phyloP scores from a whole-genome alignment of 371 early-diverging fungal species.

The Mucor sp. region DNA sequence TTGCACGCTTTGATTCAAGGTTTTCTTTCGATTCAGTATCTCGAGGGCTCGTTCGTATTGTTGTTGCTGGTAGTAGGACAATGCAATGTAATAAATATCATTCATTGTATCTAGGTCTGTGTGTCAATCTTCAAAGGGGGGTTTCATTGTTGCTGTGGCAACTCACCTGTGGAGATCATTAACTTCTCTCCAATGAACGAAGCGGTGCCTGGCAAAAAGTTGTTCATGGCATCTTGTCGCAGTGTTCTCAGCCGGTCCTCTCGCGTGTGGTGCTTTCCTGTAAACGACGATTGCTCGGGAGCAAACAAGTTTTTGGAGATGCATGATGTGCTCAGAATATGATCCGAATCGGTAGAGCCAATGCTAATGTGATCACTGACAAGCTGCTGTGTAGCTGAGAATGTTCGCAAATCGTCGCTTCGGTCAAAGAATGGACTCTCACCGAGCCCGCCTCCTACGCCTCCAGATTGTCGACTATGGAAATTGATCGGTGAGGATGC shows the following conservation, averaged over 20 bases:
- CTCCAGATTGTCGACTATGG: neutral
- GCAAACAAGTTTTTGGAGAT: neutral
- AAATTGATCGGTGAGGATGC: slow-evolving; percentile 3
- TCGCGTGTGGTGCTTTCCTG: neutral
- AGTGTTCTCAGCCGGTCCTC: slow-evolving; percentile 49
- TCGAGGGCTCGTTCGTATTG: slow-evolving; percentile 64
- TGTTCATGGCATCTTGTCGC: slow-evolving; percentile 55
- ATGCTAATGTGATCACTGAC: neutral
- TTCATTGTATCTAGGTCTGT: slow-evolving; percentile 49
- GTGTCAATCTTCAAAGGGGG: neutral
- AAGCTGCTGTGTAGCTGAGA: neutral
- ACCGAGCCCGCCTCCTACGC: neutral
- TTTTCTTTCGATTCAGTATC: slow-evolving; percentile 51
- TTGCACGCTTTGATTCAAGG: slow-evolving; percentile 54
- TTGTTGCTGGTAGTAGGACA: slow-evolving; percentile 58
- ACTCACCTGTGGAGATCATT: slow-evolving; percentile 52
- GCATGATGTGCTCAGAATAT: neutral
- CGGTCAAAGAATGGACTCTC: slow-evolving; percentile 14
- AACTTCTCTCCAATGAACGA: slow-evolving; percentile 67
- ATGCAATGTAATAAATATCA: slow-evolving; percentile 64
- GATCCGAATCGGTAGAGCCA: slow-evolving; percentile 6
- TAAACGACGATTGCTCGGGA: neutral
- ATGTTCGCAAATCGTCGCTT: slow-evolving; percentile 3
- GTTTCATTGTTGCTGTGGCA: neutral
- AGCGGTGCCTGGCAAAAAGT: slow-evolving; percentile 56